phyloP scores from a whole-genome alignment of 2,329 filamentous ascomycete species.

The Colletotrichum tropicicola region DNA sequence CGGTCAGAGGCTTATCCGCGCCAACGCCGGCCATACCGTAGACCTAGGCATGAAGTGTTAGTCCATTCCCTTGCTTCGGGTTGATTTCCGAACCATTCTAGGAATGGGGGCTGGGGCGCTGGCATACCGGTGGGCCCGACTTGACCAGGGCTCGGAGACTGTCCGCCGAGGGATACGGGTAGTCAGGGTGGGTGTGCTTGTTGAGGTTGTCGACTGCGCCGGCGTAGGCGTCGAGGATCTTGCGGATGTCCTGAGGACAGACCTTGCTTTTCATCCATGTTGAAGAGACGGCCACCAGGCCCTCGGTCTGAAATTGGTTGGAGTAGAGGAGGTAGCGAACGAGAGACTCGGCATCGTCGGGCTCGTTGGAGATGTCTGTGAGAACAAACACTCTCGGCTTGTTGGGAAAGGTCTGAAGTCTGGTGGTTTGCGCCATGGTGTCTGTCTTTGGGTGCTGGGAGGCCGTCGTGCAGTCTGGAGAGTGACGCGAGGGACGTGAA shows the following conservation, averaged over 20 bases:
- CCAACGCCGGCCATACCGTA: slow-evolving; percentile 44
- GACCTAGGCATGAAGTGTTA: slow-evolving; percentile 29
- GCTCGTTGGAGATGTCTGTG: slow-evolving; percentile 56
- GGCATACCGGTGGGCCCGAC: slow-evolving; percentile 43
- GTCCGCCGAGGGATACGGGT: slow-evolving; percentile 49
- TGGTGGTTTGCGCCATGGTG: slow-evolving; percentile 3
- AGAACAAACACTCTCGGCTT: slow-evolving; percentile 50
- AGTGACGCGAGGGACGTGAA: background rate
- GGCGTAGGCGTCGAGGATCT: slow-evolving; percentile 54
- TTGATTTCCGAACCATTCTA: background rate
- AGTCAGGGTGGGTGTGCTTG: slow-evolving; percentile 54
- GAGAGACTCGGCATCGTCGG: slow-evolving; percentile 54
- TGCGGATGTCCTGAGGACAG: slow-evolving; percentile 51
- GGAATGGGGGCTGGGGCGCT: background rate
- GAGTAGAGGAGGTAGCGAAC: slow-evolving; percentile 54
- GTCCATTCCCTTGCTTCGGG: background rate
- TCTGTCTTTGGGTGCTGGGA: background rate
- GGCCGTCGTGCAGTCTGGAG: background rate
- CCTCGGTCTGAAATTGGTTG: slow-evolving; percentile 55
- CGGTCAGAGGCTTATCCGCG: slow-evolving; percentile 40
- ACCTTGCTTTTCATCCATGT: slow-evolving; percentile 53
- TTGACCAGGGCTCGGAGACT: slow-evolving; percentile 45
- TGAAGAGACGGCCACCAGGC: slow-evolving; percentile 53
- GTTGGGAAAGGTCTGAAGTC: slow-evolving; percentile 13
- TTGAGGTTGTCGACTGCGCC: slow-evolving; percentile 57